Evolutionary conservation across 345 rosid species (phyloP).

Genomic region (Jatropha curcas): DNA sequence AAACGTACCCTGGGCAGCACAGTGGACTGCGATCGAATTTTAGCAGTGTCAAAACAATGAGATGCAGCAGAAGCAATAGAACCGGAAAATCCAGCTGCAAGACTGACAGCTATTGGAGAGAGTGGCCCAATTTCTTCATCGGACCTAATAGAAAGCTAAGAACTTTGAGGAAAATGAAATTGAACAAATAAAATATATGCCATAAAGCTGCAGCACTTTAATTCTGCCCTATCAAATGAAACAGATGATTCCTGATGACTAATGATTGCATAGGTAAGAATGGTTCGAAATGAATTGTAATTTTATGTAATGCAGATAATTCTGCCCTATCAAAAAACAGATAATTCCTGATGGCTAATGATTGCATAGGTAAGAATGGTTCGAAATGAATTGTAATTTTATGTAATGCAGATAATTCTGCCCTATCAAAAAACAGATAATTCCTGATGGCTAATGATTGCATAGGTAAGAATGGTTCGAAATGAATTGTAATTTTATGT

Average conservation of each 20-base stretch:
- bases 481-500: background rate
- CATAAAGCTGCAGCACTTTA: background rate
- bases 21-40: slow-evolving; percentile 70
- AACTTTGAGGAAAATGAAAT: slow-evolving; percentile 1
- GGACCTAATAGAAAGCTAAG: slow-evolving; percentile 41
- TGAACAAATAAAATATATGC: background rate
- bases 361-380: background rate
- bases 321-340: background rate
- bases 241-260: background rate
- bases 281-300: background rate
- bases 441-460: background rate
- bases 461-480: background rate
- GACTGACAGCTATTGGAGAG: slow-evolving; percentile 62
- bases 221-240: background rate
- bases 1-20: slow-evolving; percentile 79
- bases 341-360: background rate
- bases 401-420: no score
- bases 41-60: slow-evolving; percentile 89
- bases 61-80: slow-evolving; percentile 87
- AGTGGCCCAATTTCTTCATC: slow-evolving; percentile 79
- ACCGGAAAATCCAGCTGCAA: slow-evolving; percentile 86
- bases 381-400: background rate
- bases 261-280: background rate
- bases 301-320: no score
- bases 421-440: background rate